Conservation (phyloP, 2,329 filamentous ascomycete genomes). For the Sporothrix mexicana region DNA sequence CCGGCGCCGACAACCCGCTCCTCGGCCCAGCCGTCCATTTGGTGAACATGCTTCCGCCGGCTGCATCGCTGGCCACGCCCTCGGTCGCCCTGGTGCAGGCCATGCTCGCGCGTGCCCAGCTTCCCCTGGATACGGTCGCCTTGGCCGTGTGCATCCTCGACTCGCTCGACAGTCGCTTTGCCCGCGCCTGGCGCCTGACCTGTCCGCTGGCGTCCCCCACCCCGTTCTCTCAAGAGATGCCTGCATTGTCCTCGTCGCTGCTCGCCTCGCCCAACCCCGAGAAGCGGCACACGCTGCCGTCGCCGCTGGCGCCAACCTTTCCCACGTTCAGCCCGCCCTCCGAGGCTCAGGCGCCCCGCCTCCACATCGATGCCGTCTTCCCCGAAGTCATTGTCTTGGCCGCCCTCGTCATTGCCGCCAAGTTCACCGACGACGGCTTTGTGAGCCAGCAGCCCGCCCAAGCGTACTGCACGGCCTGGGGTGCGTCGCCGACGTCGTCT, state of each 20-base stretch:
- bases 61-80: slow-evolving; percentile 63
- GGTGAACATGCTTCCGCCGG: slow-evolving; percentile 68
- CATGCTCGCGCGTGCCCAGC: slow-evolving; percentile 62
- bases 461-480: slow-evolving; percentile 62
- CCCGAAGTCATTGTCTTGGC: slow-evolving; percentile 69
- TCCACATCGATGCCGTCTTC: slow-evolving; percentile 65
- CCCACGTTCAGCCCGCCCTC: slow-evolving; percentile 39
- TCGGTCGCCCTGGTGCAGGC: slow-evolving; percentile 65
- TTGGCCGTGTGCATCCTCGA: slow-evolving; percentile 71
- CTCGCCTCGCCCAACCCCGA: neutral
- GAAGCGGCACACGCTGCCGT: slow-evolving; percentile 58
- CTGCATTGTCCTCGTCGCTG: neutral
- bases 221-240: neutral
- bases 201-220: slow-evolving; percentile 53
- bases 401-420: slow-evolving; percentile 67
- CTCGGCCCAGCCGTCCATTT: slow-evolving; percentile 69
- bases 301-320: slow-evolving; percentile 44
- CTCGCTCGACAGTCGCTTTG: slow-evolving; percentile 66
- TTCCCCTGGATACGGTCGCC: slow-evolving; percentile 67
- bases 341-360: slow-evolving; percentile 45
- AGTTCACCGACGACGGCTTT: slow-evolving; percentile 67
- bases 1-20: neutral
- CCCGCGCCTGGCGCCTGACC: slow-evolving; percentile 64
- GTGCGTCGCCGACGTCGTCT: slow-evolving; percentile 39
- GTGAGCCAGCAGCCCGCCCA: slow-evolving; percentile 60